These are phyloP conservation scores for Fusarium mundagurra DNA, from an alignment of 2,329 filamentous ascomycete species.

Conservation along the genomic window DNA sequence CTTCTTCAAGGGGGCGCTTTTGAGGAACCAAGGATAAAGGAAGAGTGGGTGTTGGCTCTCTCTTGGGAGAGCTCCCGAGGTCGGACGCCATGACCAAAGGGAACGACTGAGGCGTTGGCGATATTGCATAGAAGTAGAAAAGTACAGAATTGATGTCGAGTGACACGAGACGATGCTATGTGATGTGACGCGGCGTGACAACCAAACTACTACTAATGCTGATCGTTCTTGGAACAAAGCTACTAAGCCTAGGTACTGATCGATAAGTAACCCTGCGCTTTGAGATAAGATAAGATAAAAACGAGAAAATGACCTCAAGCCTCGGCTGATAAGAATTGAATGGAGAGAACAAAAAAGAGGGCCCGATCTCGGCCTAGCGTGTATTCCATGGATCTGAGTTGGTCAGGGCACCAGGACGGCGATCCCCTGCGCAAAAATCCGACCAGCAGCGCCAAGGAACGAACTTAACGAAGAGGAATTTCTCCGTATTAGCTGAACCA, in stretches of 20 bases:
- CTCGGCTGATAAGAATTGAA: constrained; percentile 15
- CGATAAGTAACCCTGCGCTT: not conserved
- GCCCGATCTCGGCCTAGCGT: constrained; percentile 42
- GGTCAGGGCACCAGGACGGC: constrained; percentile 25
- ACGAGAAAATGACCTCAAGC: not conserved
- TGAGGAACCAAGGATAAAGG: constrained; percentile 64
- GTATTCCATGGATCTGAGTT: constrained; percentile 40
- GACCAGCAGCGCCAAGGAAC: constrained; percentile 33
- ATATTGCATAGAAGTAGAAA: not conserved
- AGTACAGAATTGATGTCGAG: not conserved
- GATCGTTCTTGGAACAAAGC: constrained; percentile 11
- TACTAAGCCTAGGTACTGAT: not conserved
- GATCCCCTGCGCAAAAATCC: constrained; percentile 38
- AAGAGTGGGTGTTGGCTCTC: constrained; percentile 53
- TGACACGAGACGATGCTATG: not conserved
- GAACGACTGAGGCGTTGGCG: not conserved
- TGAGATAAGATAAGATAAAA: constrained; percentile 25
- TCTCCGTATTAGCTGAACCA: constrained; percentile 37
- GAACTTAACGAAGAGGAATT: constrained; percentile 22
- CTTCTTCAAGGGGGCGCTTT: constrained; percentile 74
- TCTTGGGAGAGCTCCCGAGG: constrained; percentile 50
- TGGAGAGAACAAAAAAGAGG: constrained; percentile 36
- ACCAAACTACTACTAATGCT: not conserved
- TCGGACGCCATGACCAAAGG: constrained; percentile 49
- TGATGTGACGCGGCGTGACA: not conserved